Evolutionary conservation across 345 rosid genomes (phyloP).

Genomic region (Firmiana major): DNA sequence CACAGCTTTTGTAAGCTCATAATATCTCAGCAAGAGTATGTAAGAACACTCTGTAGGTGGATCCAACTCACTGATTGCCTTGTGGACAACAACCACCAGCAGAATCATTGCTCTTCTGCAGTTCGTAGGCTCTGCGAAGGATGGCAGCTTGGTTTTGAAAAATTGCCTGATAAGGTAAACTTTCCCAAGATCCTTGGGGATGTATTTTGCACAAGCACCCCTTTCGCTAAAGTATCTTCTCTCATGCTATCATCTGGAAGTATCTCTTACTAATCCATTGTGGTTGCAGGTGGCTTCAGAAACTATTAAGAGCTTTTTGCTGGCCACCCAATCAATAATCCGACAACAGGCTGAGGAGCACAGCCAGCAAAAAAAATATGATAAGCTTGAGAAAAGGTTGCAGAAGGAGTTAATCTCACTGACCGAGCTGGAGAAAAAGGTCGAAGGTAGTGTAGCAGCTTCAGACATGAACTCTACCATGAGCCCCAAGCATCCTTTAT

Average conservation of each 20-base stretch:
- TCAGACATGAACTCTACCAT: conserved; percentile 34
- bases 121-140: conserved; percentile 57
- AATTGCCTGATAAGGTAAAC: conserved; percentile 71
- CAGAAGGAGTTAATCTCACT: conserved; percentile 55
- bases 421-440: conserved; percentile 59
- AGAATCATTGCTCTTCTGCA: conserved; percentile 39
- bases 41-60: conserved; percentile 64
- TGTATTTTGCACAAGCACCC: neutral
- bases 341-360: conserved; percentile 60
- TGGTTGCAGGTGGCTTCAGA: conserved; percentile 59
- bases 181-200: neutral
- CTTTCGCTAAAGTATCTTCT: neutral
- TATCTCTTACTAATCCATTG: conserved; percentile 4
- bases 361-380: conserved; percentile 48
- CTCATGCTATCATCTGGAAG: neutral
- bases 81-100: conserved; percentile 47
- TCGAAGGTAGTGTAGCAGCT: conserved; percentile 31
- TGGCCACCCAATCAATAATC: conserved; percentile 51
- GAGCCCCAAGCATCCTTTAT: conserved; percentile 69
- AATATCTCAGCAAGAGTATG: conserved; percentile 62
- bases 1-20: conserved; percentile 68
- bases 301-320: conserved; percentile 57
- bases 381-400: conserved; percentile 59
- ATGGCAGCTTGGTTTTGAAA: conserved; percentile 62
- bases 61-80: conserved; percentile 56